These are phyloP conservation scores for Hymenoscyphus scutula DNA, from an alignment of 2,329 filamentous ascomycete genomes.

Conservation along the genomic window DNA sequence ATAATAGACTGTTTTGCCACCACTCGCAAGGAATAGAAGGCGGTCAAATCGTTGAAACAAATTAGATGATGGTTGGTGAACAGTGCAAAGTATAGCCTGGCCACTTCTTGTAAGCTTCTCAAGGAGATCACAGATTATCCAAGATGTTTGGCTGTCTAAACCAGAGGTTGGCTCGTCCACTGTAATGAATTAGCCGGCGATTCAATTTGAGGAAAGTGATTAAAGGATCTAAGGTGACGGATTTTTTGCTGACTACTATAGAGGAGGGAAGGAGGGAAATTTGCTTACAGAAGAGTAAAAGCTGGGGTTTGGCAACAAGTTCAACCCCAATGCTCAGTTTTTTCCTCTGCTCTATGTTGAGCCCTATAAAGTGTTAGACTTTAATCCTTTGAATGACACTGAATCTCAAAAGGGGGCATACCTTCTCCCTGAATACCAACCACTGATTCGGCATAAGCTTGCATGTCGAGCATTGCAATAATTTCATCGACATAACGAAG, in stretches of 20 bases:
- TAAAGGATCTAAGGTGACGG: no score
- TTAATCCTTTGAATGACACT: no score
- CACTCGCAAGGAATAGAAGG: conserved; percentile 71
- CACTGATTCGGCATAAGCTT: conserved; percentile 83
- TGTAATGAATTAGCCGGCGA: no score
- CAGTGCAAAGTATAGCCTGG: conserved; percentile 88
- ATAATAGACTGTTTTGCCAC: conserved; percentile 56
- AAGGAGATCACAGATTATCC: conserved; percentile 80
- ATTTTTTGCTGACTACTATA: no score
- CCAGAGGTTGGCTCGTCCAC: conserved; percentile 49
- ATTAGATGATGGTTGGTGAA: conserved; percentile 90
- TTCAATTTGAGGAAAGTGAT: no score
- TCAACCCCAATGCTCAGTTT: conserved; percentile 91
- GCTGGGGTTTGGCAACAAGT: conserved; percentile 81
- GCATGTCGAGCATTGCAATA: conserved; percentile 71
- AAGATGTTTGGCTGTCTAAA: conserved; percentile 43
- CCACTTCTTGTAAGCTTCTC: conserved; percentile 78
- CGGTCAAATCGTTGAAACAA: conserved; percentile 86
- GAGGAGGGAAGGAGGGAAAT: no score
- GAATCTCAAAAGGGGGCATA: not conserved
- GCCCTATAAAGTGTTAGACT: no score
- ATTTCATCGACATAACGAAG: conserved; percentile 83
- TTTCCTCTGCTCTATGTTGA: conserved; percentile 64
- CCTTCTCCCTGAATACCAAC: conserved; percentile 87
- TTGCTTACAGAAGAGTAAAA: conserved; percentile 71